Conservation (phyloP, 768 basidiomycete genomes). For the Boletus rubropictus region DNA sequence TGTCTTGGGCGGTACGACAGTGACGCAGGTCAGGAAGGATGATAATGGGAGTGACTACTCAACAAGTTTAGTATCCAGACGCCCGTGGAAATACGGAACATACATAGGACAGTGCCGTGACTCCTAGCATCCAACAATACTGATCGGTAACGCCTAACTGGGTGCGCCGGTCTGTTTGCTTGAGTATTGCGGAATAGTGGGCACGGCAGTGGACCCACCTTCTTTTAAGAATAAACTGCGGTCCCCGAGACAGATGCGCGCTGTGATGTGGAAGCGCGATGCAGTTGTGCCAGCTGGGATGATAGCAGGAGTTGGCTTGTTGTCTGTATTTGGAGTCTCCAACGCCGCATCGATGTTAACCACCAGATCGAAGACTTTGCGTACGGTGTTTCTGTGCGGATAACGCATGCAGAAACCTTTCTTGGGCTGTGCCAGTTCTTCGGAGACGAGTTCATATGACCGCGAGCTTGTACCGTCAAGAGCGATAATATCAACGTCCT, state of each 20-base stretch:
- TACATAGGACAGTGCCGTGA: conserved; percentile 45
- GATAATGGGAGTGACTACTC: conserved; percentile 25
- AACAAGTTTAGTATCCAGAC: not conserved
- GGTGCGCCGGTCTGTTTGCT: conserved; percentile 30
- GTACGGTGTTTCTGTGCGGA: conserved; percentile 1
- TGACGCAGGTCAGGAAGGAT: conserved; percentile 33
- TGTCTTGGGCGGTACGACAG: conserved; percentile 34
- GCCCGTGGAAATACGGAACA: conserved; percentile 15
- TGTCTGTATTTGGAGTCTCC: too few species aligned
- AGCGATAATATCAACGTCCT: too few species aligned
- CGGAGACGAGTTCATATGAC: too few species aligned
- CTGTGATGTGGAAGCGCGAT: conserved; percentile 43
- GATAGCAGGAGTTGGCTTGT: too few species aligned
- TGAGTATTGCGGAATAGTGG: conserved; percentile 5
- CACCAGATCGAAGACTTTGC: too few species aligned
- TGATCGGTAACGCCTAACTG: conserved; percentile 27
- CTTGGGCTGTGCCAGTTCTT: too few species aligned
- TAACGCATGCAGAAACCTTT: conserved; percentile 27
- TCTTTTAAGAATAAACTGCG: conserved; percentile 40
- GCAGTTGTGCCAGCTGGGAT: conserved; percentile 15
- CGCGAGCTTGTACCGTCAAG: too few species aligned
- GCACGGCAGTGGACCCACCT: conserved; percentile 24
- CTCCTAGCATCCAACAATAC: conserved; percentile 43
- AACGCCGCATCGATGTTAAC: not conserved
- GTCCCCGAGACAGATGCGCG: conserved; percentile 40